A percentile compares a stretch with the other conserved stretches of the same genome.
Conservation (phyloP, 176 grass and related monocot species). For the Puya raimondii region DNA sequence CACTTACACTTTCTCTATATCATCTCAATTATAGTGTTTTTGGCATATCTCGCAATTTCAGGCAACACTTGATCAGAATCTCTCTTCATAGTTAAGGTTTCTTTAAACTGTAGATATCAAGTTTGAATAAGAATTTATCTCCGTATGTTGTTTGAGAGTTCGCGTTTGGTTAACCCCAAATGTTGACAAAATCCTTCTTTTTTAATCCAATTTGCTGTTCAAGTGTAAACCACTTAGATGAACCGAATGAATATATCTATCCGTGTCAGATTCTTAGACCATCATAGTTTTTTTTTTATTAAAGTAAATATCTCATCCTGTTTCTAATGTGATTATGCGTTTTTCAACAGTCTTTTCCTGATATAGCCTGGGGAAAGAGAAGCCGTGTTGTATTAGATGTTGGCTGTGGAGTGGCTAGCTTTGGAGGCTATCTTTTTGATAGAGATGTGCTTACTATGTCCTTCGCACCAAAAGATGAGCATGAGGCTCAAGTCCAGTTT, state of each 20-base stretch:
- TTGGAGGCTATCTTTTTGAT: constrained; percentile 85
- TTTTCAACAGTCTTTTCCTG: constrained; percentile 30
- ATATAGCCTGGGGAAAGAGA: constrained; percentile 55
- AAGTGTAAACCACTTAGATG: not conserved
- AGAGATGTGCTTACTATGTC: constrained; percentile 82
- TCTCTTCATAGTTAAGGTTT: no score
- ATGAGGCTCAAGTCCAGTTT: constrained; percentile 98
- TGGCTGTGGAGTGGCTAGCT: constrained; percentile 90
- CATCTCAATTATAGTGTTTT: no score
- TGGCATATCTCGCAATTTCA: no score
- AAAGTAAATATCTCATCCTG: not conserved
- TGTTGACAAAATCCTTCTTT: no score
- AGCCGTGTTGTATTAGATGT: constrained; percentile 75
- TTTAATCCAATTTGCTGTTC: not conserved
- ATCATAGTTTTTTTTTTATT: no score
- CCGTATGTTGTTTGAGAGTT: no score
- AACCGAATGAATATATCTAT: no score
- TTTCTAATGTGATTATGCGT: not conserved
- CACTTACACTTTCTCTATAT: not conserved
- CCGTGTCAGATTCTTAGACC: no score
- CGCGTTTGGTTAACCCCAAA: no score
- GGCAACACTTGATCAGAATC: no score
- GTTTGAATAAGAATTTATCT: no score
- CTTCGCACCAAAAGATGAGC: constrained; percentile 91
- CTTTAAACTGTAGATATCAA: no score